These are phyloP conservation scores for Talaromyces atroroseus DNA, from an alignment of 2,329 filamentous ascomycete species.

Conservation along the genomic window DNA sequence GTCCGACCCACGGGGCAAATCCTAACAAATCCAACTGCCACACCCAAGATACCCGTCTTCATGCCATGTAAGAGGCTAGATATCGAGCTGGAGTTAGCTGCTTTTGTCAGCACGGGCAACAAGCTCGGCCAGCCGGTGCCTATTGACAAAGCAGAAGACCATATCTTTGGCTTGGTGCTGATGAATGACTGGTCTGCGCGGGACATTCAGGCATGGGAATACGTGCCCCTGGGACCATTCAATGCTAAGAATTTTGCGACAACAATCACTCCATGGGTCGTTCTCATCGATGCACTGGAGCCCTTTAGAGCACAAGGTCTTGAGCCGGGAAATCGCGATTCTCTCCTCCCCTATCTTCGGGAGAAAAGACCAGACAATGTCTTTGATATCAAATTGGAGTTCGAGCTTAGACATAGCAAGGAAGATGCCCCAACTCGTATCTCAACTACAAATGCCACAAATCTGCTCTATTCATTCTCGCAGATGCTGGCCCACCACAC, in stretches of 20 bases:
- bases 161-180: slow-evolving; percentile 73
- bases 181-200: slow-evolving; percentile 85
- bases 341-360: slow-evolving; percentile 58
- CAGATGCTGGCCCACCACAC: slow-evolving; percentile 80
- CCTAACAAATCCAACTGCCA: slow-evolving; percentile 56
- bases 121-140: slow-evolving; percentile 58
- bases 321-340: slow-evolving; percentile 46
- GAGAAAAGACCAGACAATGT: slow-evolving; percentile 54
- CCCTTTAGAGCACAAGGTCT: slow-evolving; percentile 56
- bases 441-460: slow-evolving; percentile 54
- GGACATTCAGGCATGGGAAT: slow-evolving; percentile 81
- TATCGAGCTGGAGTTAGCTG: slow-evolving; percentile 74
- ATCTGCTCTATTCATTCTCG: slow-evolving; percentile 75
- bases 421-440: slow-evolving; percentile 48
- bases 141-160: slow-evolving; percentile 60
- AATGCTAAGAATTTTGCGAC: slow-evolving; percentile 80
- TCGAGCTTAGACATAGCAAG: slow-evolving; percentile 46
- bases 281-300: slow-evolving; percentile 69
- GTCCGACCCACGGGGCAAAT: slow-evolving; percentile 72
- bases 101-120: slow-evolving; percentile 64
- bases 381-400: slow-evolving; percentile 64
- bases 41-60: slow-evolving; percentile 59
- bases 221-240: slow-evolving; percentile 75
- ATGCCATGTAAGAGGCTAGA: slow-evolving; percentile 63
- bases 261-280: slow-evolving; percentile 72